Percentiles rank a stretch among this genome's conserved stretches.
Conservation (phyloP, 305 asterid species). For the Fraxinus platypoda region DNA sequence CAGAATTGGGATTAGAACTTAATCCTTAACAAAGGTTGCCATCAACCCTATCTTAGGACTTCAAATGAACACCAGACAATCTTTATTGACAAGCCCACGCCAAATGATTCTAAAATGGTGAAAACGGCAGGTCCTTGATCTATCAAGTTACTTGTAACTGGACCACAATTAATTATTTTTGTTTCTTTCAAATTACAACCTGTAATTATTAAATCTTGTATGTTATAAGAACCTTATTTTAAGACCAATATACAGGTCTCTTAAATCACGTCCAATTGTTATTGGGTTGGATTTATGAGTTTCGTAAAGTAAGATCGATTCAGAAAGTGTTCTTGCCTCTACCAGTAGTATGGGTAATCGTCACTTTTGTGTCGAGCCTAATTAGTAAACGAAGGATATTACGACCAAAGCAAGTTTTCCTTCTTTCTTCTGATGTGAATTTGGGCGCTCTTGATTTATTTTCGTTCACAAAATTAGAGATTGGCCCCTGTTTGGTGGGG, state of each 20-base stretch:
- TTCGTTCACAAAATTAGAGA: background rate
- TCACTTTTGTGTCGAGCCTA: background rate
- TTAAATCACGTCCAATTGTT: no score
- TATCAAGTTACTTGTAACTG: background rate
- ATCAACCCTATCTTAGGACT: background rate
- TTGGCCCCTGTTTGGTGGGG: no score
- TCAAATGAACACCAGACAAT: background rate
- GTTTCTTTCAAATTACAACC: background rate
- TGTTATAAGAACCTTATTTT: no score
- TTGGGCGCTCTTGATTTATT: background rate
- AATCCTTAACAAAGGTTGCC: background rate
- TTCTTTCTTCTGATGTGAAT: background rate
- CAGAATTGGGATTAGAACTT: no score
- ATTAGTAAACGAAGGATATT: no score
- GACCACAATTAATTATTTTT: conserved; percentile 15
- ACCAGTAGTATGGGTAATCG: background rate
- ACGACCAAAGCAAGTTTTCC: background rate
- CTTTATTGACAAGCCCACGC: background rate
- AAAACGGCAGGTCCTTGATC: background rate
- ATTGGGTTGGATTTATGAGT: no score
- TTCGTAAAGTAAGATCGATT: no score
- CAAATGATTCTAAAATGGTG: background rate
- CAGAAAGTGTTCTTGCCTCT: no score
- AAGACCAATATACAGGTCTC: background rate
- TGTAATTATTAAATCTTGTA: no score